phyloP scores from a whole-genome alignment of 75 land plant species.

The Pinus taeda region DNA sequence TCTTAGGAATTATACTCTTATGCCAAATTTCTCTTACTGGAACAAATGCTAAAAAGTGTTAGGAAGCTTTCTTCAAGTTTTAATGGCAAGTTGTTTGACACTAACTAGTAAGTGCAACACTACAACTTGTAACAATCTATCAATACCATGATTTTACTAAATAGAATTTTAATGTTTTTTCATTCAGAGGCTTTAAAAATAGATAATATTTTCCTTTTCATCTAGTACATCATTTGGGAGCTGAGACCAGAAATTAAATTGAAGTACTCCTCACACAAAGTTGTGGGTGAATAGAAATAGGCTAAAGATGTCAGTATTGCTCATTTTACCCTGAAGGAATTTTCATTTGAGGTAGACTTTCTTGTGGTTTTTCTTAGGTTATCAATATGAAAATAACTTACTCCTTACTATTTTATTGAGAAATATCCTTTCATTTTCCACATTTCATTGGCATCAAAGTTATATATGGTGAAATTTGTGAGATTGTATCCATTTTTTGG shows the following conservation, averaged over 20 bases:
- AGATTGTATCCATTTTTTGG: background rate
- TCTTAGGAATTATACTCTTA: no score
- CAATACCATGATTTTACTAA: background rate
- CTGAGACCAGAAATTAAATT: slow-evolving; percentile 65
- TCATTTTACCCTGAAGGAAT: no score
- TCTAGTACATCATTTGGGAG: slow-evolving; percentile 78
- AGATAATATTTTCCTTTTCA: slow-evolving; percentile 18
- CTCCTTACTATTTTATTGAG: background rate
- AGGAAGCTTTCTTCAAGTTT: no score
- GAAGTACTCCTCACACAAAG: slow-evolving; percentile 69
- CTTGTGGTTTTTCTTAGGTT: background rate
- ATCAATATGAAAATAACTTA: background rate
- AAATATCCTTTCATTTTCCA: background rate
- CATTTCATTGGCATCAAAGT: background rate
- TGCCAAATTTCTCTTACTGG: no score
- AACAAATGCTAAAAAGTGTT: no score
- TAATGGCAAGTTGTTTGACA: no score
- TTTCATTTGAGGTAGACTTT: no score
- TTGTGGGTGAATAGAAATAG: slow-evolving; percentile 68
- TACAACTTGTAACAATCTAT: background rate
- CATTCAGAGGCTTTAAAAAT: background rate
- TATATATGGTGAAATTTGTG: background rate
- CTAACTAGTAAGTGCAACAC: no score
- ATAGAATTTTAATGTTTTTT: background rate
- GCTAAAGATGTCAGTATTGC: slow-evolving; percentile 50